Evolutionary conservation across 306 rosid genomes (phyloP), one percentile per base, ranked within the genome.

Genomic region (Cucurbita maxima): DNA sequence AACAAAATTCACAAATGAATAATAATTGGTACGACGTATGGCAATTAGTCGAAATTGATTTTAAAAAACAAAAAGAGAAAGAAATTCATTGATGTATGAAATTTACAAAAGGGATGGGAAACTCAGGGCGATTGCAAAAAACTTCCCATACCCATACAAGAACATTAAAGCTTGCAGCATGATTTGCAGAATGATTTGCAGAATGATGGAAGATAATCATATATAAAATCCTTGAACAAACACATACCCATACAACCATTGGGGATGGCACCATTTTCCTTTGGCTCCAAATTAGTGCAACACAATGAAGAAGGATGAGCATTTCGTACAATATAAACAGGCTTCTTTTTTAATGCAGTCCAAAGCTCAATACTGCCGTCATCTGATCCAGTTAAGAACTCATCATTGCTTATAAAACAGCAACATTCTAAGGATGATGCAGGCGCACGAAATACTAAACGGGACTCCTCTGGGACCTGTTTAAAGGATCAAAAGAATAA

Each of bases 391-490:
- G 99, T 86, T 76, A 94, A 82, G 78, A 89, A 83, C 63, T 91
- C 96, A 6, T 89, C 99, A 74, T 89, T 91, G 80, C 81, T 85
- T 61, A 90, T 83, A 78, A 94, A 91, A 78, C 97, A 84, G 80
- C 96, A 86, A 68, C 95, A 87, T 81, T 94, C 99, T 73, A 94
- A 80, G 61, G 97, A 87, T 62, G 92, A 88, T 19, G 94, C 92
- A 59, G 96, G 89, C 72, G 99, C 89, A 48, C 91, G 99, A 50
- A 94, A 94, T 60, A 88, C 87, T 77, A 91, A 87, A 41, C 97
- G 97, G 19, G 95, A 87, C 62, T 89, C 97, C 81, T 94, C 99
- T n/a, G 87, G 99, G 50, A 94, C 99, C 98, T 94, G 78, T 76
- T 73, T 81, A 75, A 43, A 48, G 82, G 67, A 76, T 51, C 73